Conservation (phyloP, 129 eudicot species). For the Artemisia tridentata region DNA sequence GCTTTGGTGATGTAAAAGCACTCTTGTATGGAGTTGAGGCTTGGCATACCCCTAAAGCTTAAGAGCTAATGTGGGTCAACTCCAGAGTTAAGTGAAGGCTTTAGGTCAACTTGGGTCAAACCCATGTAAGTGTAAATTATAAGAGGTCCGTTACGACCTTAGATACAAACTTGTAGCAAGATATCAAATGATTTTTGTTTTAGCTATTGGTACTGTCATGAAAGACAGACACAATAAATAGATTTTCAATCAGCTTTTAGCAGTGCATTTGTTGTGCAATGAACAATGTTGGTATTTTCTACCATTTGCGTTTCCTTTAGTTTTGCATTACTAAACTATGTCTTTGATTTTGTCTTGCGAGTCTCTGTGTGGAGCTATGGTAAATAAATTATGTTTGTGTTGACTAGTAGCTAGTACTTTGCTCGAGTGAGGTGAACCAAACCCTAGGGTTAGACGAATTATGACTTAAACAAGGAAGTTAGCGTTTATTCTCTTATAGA, state of each 20-base stretch:
- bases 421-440: no score
- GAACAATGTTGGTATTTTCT: slow-evolving; percentile 5
- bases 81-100: slow-evolving; percentile 35
- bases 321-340: background rate
- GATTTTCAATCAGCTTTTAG: background rate
- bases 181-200: background rate
- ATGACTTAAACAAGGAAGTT: no score
- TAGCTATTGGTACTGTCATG: background rate
- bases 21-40: slow-evolving; percentile 9
- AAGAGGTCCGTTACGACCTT: slow-evolving; percentile 8
- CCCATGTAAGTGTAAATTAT: slow-evolving; percentile 26
- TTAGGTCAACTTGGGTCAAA: slow-evolving; percentile 26
- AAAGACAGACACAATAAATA: background rate
- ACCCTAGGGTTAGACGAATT: no score
- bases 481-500: no score
- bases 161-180: background rate
- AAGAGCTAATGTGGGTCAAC: slow-evolving; percentile 28
- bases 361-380: no score
- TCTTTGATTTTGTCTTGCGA: no score
- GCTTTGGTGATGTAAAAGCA: slow-evolving; percentile 11
- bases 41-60: slow-evolving; percentile 25
- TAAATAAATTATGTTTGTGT: no score
- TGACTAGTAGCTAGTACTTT: no score
- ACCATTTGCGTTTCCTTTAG: background rate
- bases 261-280: slow-evolving; percentile 10